Base-by-base conservation (phyloP, 345 rosid species). In the Viola odorata region DNA sequence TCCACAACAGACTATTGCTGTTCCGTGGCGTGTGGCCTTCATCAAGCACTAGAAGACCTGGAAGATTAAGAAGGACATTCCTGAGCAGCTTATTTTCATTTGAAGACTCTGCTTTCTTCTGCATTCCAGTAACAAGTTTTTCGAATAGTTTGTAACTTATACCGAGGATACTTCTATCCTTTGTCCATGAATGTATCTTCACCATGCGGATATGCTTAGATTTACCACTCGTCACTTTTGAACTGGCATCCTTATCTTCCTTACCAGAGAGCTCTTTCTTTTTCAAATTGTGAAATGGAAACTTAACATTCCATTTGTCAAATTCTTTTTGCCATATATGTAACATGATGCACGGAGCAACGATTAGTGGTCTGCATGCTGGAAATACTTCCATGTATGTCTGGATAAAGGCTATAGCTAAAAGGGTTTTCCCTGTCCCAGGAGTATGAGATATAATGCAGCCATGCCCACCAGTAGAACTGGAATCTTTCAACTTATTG, bases 361-460 rank as follows among this genome's bases (percentile, higher is more conserved):
- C 73, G 58, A 90, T 78, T 14, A 87, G 73, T 8, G 97, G 90
- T 60, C 69, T 78, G 77, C 90, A 87, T 1, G 60, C 47, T 6
- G 85, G 84, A 63, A 69, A 78, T 58, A 82, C 50, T 42, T 60
- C 57, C 61, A 85, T 48, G 64, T 77, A 83, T 5, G 88, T 40
- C 55, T 85, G 85, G 37, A 90, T 71, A 68, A 90, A 90, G 4
- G 69, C 77, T 37, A 90, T 81, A 41, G 90, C 70, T 7, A 90
- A 80, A 12, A 91, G 88, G 48, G 97, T 83, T 71, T 90, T 90
- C 40, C 95, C 95, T 0, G 97, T 87, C 41, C 97, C 95, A 1
- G 97, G 95, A 58, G 95, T 91, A 38, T 90, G 97, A 4, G 95
- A 85, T 59, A 87, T 84, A 40, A 90, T 80, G 69, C 97, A 90